These are phyloP conservation scores for Flueggea neowawraea DNA, from an alignment of 441 rosid species.

Conservation along the genomic window DNA sequence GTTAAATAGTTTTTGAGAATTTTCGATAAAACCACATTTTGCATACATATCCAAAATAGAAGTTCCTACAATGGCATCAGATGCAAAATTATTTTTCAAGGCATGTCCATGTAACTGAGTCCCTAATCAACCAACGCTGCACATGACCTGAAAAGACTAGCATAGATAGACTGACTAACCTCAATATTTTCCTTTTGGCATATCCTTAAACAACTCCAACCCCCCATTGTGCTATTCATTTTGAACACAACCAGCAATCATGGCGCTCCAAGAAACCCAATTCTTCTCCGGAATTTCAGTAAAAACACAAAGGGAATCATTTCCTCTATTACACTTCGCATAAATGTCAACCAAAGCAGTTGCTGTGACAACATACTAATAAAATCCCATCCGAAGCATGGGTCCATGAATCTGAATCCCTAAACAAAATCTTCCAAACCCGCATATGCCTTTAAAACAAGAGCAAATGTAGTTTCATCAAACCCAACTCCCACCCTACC, in stretches of 20 bases:
- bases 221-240: conserved; percentile 43
- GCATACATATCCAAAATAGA: conserved; percentile 94
- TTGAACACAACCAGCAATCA: conserved; percentile 81
- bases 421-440: conserved; percentile 30
- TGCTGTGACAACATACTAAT: conserved; percentile 60
- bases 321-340: conserved; percentile 65
- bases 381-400: conserved; percentile 48
- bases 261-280: conserved; percentile 82
- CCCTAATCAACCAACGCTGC: conserved; percentile 62
- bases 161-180: conserved; percentile 78
- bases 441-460: conserved; percentile 57
- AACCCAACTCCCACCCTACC: conserved; percentile 33
- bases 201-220: conserved; percentile 62
- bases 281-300: conserved; percentile 58
- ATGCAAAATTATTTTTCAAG: conserved; percentile 56
- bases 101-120: conserved; percentile 83
- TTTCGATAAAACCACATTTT: conserved; percentile 58
- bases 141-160: conserved; percentile 77
- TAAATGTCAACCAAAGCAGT: conserved; percentile 92
- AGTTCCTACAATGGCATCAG: conserved; percentile 75
- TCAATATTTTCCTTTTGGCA: conserved; percentile 55
- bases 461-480: conserved; percentile 60
- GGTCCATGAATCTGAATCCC: conserved; percentile 76
- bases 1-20: conserved; percentile 67
- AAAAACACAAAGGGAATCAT: conserved; percentile 54